These are phyloP conservation scores for Fusarium sp. DNA, from an alignment of 2,329 filamentous ascomycete species.

Conservation along the genomic window DNA sequence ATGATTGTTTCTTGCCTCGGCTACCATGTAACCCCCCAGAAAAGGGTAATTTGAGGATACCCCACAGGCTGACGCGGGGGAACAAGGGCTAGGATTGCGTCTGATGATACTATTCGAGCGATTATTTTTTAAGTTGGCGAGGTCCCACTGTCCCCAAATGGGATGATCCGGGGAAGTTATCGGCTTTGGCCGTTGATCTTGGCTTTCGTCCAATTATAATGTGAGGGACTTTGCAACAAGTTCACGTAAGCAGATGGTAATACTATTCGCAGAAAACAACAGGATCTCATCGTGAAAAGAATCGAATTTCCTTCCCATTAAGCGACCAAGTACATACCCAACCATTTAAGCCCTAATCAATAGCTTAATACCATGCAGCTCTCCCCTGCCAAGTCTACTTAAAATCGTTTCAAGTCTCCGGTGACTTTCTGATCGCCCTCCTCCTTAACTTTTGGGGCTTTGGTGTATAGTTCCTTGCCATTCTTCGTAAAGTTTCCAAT, in stretches of 20 bases:
- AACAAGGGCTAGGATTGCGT: background rate
- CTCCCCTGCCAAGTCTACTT: too few species aligned
- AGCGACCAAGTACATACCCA: too few species aligned
- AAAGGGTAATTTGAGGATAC: background rate
- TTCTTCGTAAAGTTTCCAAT: constrained; percentile 35
- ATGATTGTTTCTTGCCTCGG: background rate
- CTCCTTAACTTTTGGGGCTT: constrained; percentile 4
- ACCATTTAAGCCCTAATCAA: too few species aligned
- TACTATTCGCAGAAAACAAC: too few species aligned
- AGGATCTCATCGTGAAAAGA: too few species aligned
- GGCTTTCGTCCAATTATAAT: too few species aligned
- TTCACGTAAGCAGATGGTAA: too few species aligned
- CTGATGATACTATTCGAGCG: background rate
- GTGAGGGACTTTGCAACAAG: too few species aligned
- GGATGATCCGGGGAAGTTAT: background rate
- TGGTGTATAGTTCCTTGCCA: constrained; percentile 26
- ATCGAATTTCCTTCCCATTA: too few species aligned
- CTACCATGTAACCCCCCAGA: background rate
- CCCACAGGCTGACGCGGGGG: background rate
- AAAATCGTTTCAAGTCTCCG: background rate
- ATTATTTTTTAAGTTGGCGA: background rate
- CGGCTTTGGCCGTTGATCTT: background rate
- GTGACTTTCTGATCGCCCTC: background rate
- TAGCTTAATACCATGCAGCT: too few species aligned
- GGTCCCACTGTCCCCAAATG: background rate